Evolutionary conservation across 768 basidiomycete species (phyloP).

Genomic region (Macrolepiota albuminosa): DNA sequence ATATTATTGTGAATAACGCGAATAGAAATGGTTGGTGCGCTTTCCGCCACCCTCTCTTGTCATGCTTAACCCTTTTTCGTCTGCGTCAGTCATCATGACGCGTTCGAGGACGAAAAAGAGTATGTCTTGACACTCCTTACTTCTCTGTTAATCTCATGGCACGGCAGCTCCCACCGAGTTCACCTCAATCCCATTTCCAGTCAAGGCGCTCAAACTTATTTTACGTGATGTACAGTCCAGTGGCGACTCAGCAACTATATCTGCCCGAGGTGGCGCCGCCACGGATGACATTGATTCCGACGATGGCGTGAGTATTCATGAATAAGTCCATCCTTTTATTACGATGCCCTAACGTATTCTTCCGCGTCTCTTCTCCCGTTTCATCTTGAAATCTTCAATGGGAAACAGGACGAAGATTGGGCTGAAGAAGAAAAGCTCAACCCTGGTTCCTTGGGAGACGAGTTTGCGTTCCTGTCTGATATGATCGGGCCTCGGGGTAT

Average conservation of each 20-base stretch:
- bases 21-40: slow-evolving; percentile 70
- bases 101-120: slow-evolving; percentile 84
- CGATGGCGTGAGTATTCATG: slow-evolving; percentile 55
- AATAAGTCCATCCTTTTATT: neutral
- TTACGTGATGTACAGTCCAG: slow-evolving; percentile 79
- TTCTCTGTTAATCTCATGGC: slow-evolving; percentile 7
- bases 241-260: slow-evolving; percentile 67
- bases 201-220: slow-evolving; percentile 89
- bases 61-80: slow-evolving; percentile 19
- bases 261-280: slow-evolving; percentile 40
- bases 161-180: slow-evolving; percentile 79
- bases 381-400: neutral
- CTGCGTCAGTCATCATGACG: slow-evolving; percentile 87
- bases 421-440: slow-evolving; percentile 75
- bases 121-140: slow-evolving; percentile 33
- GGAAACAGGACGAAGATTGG: slow-evolving; percentile 82
- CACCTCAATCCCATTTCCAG: slow-evolving; percentile 79
- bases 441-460: slow-evolving; percentile 61
- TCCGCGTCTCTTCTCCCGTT: neutral
- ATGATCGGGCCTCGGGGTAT: slow-evolving; percentile 71
- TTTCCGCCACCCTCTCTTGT: neutral
- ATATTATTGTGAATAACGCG: slow-evolving; percentile 79
- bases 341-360: slow-evolving; percentile 1
- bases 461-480: slow-evolving; percentile 80
- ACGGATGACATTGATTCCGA: slow-evolving; percentile 62